Conservation (phyloP, 139 green algal genomes). For the Nannochloris sp. region DNA sequence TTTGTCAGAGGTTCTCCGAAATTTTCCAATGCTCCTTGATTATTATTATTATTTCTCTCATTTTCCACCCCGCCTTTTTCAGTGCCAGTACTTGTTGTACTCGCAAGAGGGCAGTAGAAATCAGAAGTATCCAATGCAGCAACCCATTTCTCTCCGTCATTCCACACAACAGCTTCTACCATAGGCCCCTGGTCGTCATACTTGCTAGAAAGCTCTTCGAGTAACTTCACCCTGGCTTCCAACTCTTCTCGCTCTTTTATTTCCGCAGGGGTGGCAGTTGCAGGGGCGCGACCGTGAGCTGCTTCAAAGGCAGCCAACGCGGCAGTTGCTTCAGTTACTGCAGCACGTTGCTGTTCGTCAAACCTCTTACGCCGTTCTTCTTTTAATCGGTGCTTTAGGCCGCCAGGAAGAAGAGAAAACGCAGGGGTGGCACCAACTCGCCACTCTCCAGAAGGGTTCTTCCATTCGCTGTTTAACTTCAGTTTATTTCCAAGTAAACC, state of each 20-base stretch:
- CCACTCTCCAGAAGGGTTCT: constrained; percentile 79
- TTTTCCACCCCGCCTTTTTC: background rate
- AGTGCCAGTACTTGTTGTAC: background rate
- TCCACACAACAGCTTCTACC: constrained; percentile 84
- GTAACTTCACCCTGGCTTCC: constrained; percentile 53
- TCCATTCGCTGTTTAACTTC: constrained; percentile 63
- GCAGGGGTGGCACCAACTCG: constrained; percentile 64
- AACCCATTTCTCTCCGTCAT: constrained; percentile 71
- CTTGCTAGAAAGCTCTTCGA: constrained; percentile 25
- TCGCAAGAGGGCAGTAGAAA: constrained; percentile 18
- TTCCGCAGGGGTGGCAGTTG: background rate
- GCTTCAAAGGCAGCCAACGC: constrained; percentile 20
- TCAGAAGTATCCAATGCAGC: constrained; percentile 75
- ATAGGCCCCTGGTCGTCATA: constrained; percentile 45
- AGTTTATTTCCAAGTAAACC: constrained; percentile 50
- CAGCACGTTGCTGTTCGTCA: constrained; percentile 51
- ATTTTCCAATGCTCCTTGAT: constrained; percentile 37
- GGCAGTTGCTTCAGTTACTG: constrained; percentile 31
- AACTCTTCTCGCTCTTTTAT: constrained; percentile 47
- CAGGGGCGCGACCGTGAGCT: background rate
- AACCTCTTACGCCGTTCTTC: constrained; percentile 53
- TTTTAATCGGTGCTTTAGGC: constrained; percentile 37
- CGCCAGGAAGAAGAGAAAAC: constrained; percentile 63
- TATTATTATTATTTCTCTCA: background rate
- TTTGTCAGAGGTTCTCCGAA: constrained; percentile 61